A percentile compares a stretch with the other conserved stretches of the same genome.
Evolutionary conservation across 805 yeast species (phyloP).

Genomic region (Kregervanrija fluxuum): DNA sequence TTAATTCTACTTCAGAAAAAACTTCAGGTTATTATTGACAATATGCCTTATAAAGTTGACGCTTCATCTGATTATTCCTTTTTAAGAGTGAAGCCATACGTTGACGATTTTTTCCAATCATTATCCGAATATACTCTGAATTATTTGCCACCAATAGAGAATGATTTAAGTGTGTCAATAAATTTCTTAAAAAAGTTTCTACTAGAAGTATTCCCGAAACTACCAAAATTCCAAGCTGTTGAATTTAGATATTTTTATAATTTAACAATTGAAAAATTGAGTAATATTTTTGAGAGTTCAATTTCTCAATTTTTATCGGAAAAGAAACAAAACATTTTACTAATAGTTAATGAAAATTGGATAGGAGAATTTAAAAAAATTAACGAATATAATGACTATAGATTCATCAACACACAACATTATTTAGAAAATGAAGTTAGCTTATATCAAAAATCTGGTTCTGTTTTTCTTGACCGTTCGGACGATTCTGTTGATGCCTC

Average conservation of each 20-base stretch:
- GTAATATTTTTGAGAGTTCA: conserved; percentile 22
- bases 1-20: conserved; percentile 42
- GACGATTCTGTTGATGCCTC: neutral
- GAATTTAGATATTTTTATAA: conserved; percentile 42
- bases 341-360: conserved; percentile 29
- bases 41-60: conserved; percentile 74
- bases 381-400: conserved; percentile 25
- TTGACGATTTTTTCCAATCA: conserved; percentile 63
- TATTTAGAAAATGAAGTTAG: conserved; percentile 22
- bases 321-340: conserved; percentile 26
- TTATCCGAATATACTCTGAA: conserved; percentile 68
- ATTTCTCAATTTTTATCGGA: conserved; percentile 22
- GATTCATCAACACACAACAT: conserved; percentile 20
- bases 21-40: conserved; percentile 35
- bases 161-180: conserved; percentile 45
- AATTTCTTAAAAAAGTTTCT: conserved; percentile 54
- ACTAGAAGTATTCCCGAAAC: conserved; percentile 48
- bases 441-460: conserved; percentile 18
- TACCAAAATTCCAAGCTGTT: conserved; percentile 58
- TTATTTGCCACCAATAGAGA: conserved; percentile 65
- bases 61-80: conserved; percentile 68
- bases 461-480: conserved; percentile 8
- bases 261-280: conserved; percentile 28
- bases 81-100: conserved; percentile 58
- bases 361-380: conserved; percentile 19